Base-by-base conservation (phyloP, 2,329 filamentous ascomycete genomes). In the Acephala macrosclerotiorum region DNA sequence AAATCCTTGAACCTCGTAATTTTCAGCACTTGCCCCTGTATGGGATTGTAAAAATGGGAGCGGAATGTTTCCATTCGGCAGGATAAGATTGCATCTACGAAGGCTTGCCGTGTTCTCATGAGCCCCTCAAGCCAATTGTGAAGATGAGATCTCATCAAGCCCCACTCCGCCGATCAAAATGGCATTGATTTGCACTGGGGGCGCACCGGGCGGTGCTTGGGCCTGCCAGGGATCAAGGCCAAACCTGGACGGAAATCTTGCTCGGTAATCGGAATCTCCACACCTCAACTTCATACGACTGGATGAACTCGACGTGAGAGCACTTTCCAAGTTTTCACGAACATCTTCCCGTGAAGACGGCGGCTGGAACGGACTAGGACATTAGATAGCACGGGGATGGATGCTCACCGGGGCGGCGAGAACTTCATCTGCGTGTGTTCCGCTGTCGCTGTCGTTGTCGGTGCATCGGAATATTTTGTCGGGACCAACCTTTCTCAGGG, bases 161-260 rank as follows among this genome's bases (percentile, higher is more conserved):
- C 49, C 49, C 47, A 51, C 47, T 29, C 25, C 47, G 4, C 29
- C 4, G 29, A n/a, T n/a, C n/a, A n/a, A 7, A 3, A 47, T 47
- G 12, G 12, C 42, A n/a, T n/a, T 20, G 42, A 47, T 47, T 22
- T 8, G 42, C 42, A 47, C n/a, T 7, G n/a, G 18, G 36, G 36
- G 11, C 18, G 36, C 36, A 16, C 11, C 36, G n/a, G n/a, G n/a
- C n/a, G n/a, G n/a, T 40, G 20, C 45, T 12, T 25, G n/a, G 16
- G 5, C 26, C 49, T 53, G 4, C n/a, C 22, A 49, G 20, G 45
- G 45, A 49, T 49, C 3, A 7, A 3, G 25, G 49, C 25, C 22
- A 14, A 29, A 53, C 22, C 49, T 53, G 49, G 49, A 53, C 49
- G 49, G 29, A 33, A 53, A 53, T 53, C 49, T 8, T 53, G 22